Percentiles rank a stretch among this genome's conserved stretches.
Conservation (phyloP, 345 rosid genomes). For the Pugionium dolabratum region DNA sequence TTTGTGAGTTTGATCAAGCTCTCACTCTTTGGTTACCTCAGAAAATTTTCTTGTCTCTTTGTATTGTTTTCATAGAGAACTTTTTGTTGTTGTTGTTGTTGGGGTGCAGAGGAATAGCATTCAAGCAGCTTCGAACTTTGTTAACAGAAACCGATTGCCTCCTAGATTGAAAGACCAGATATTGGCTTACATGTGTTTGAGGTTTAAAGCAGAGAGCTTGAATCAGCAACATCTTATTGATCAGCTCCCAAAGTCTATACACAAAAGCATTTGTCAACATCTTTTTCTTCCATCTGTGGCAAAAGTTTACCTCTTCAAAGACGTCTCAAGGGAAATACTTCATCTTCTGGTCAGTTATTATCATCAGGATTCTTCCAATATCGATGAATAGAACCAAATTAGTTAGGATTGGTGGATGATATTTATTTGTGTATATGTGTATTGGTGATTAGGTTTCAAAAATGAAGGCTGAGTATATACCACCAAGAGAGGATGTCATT, state of each 20-base stretch:
- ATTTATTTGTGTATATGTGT: constrained; percentile 8
- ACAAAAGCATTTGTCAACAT: constrained; percentile 84
- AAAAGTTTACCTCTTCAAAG: constrained; percentile 74
- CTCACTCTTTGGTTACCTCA: neutral
- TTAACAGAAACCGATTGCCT: constrained; percentile 73
- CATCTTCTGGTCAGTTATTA: constrained; percentile 55
- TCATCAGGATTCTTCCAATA: neutral
- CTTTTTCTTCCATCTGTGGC: constrained; percentile 73
- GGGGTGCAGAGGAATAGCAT: constrained; percentile 80
- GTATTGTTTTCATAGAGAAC: constrained; percentile 20
- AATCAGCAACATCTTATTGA: constrained; percentile 81
- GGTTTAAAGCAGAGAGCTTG: constrained; percentile 89
- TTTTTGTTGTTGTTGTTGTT: neutral
- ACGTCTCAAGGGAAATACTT: constrained; percentile 62
- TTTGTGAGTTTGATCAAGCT: constrained; percentile 52
- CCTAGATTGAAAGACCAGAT: constrained; percentile 76
- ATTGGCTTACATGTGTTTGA: constrained; percentile 86
- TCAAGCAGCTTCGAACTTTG: constrained; percentile 78
- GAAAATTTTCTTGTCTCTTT: neutral
- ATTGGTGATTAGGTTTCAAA: constrained; percentile 56
- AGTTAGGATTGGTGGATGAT: neutral
- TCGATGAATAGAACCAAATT: neutral
- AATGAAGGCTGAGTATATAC: constrained; percentile 91
- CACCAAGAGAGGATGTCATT: constrained; percentile 86
- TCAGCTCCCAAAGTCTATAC: constrained; percentile 86